Conservation (phyloP, 169 alveolate species). For the Prorocentrum cordatum region DNA sequence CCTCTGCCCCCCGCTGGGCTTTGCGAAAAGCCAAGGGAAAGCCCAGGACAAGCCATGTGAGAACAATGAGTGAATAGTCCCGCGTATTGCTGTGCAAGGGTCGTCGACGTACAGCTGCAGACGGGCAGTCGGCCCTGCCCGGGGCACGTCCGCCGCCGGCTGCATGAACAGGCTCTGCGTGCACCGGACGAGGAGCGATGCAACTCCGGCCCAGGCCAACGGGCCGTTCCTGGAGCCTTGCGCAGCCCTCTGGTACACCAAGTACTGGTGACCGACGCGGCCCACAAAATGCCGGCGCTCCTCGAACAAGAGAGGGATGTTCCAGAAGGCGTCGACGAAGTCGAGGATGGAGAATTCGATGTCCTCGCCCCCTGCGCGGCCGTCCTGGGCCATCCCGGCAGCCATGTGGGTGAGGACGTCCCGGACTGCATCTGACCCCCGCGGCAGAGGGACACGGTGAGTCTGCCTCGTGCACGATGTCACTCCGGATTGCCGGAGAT, state of each 20-base stretch:
- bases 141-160: background rate
- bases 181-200: background rate
- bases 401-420: background rate
- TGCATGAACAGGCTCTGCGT: background rate
- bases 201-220: background rate
- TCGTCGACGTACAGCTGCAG: background rate
- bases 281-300: background rate
- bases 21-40: background rate
- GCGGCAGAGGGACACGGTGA: background rate
- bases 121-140: too few relatives aligned
- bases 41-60: background rate
- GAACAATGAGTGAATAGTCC: background rate
- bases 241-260: background rate
- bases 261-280: background rate
- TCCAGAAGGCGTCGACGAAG: slow-evolving; percentile 13
- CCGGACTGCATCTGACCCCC: background rate
- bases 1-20: background rate
- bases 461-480: background rate
- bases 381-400: background rate
- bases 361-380: background rate
- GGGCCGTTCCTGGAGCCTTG: slow-evolving; percentile 19
- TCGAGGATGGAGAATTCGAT: background rate
- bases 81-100: background rate
- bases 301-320: background rate
- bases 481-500: background rate